Percentiles rank a stretch among this genome's conserved stretches.
These are phyloP conservation scores for Deinandra increscens DNA, from an alignment of 129 eudicot species.

Conservation along the genomic window DNA sequence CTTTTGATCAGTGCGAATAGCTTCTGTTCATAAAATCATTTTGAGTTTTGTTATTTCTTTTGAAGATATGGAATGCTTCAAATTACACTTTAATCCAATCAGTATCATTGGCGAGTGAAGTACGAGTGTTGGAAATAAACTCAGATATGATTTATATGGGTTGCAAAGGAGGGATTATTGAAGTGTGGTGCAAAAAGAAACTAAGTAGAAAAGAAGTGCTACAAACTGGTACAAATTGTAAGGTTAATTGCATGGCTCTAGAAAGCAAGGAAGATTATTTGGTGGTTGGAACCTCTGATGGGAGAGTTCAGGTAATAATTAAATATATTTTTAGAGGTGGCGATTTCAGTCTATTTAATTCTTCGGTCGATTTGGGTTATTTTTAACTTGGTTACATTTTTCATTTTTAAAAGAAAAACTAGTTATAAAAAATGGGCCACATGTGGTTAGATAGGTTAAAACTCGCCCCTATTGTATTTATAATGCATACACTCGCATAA, in stretches of 20 bases:
- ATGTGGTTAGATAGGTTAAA: not conserved
- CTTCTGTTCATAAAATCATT: constrained; percentile 3
- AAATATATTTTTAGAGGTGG: not conserved
- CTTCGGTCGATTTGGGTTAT: not conserved
- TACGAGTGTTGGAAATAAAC: constrained; percentile 55
- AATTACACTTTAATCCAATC: constrained; percentile 52
- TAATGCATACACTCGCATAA: not conserved
- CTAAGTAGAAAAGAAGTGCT: constrained; percentile 63
- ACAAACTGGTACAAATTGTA: constrained; percentile 51
- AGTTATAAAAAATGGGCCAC: not conserved
- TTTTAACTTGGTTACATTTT: not conserved
- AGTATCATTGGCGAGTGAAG: constrained; percentile 46
- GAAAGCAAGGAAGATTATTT: constrained; percentile 51
- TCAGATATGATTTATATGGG: constrained; percentile 68
- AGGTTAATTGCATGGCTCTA: constrained; percentile 62
- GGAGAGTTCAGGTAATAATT: constrained; percentile 62
- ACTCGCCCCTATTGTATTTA: not conserved
- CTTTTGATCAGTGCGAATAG: not conserved
- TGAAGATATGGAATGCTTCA: constrained; percentile 66
- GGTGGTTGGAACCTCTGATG: constrained; percentile 77
- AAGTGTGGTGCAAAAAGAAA: constrained; percentile 81
- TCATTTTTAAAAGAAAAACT: not conserved
- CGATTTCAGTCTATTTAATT: not conserved
- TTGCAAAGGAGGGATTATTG: constrained; percentile 65
- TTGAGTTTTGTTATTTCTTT: not conserved